phyloP scores from a whole-genome alignment of 2,329 filamentous ascomycete species.

The Talaromyces rugulosus region DNA sequence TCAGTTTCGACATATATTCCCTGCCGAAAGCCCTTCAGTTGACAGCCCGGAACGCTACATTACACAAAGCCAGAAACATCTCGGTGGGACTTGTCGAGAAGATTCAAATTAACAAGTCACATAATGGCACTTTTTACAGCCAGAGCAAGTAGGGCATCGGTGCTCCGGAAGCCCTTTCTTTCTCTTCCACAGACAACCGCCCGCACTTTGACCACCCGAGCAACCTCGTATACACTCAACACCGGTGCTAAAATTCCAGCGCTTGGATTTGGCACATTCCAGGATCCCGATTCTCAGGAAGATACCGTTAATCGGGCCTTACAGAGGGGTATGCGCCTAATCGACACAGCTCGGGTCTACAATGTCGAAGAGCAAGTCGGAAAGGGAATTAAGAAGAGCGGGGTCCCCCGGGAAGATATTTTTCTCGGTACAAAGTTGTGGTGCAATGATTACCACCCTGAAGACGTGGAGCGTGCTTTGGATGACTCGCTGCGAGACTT shows the following conservation, averaged over 20 bases:
- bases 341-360: conserved; percentile 36
- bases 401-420: conserved; percentile 69
- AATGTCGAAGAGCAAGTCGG: conserved; percentile 77
- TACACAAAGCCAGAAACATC: too few species aligned
- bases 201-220: too few species aligned
- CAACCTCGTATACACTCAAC: conserved; percentile 45
- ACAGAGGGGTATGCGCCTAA: conserved; percentile 37
- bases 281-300: conserved; percentile 58
- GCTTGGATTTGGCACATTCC: conserved; percentile 64
- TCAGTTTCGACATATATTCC: too few species aligned
- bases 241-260: conserved; percentile 61
- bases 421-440: conserved; percentile 86
- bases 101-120: too few species aligned
- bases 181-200: too few species aligned
- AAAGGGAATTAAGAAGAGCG: conserved; percentile 63
- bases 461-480: conserved; percentile 58
- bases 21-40: too few species aligned
- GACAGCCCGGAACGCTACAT: too few species aligned
- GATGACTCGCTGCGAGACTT: conserved; percentile 69
- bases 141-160: too few species aligned
- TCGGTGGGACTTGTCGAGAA: too few species aligned
- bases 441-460: conserved; percentile 69
- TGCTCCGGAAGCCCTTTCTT: too few species aligned
- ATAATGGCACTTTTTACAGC: too few species aligned
- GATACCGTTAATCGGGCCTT: conserved; percentile 58